A percentile compares a stretch with the other conserved stretches of the same genome.
These are phyloP conservation scores for Senna tora DNA, from an alignment of 306 rosid species.

Conservation along the genomic window DNA sequence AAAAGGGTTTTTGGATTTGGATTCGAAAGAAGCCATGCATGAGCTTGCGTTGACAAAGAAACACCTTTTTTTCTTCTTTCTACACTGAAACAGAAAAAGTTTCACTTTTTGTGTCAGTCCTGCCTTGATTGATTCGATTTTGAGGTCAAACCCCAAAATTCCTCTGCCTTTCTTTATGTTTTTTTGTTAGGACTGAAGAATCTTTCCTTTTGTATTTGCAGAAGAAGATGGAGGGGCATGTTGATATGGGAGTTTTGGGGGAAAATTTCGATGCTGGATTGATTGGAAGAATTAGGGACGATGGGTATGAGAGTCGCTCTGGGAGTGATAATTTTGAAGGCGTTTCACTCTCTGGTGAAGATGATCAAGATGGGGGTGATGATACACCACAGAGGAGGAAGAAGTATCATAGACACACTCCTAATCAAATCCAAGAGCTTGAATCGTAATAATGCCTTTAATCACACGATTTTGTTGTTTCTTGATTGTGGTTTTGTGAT, in stretches of 20 bases:
- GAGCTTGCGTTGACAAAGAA: conserved; percentile 79
- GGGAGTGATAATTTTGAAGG: conserved; percentile 90
- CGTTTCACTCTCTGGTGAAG: conserved; percentile 57
- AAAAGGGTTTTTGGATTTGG: no score
- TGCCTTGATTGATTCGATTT: conserved; percentile 50
- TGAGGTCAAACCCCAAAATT: no score
- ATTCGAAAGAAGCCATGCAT: conserved; percentile 53
- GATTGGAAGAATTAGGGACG: conserved; percentile 73
- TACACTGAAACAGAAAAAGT: conserved; percentile 37
- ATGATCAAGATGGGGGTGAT: conserved; percentile 75
- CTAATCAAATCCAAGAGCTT: conserved; percentile 90
- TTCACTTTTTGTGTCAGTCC: conserved; percentile 47
- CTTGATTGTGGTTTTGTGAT: not conserved
- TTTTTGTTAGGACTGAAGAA: no score
- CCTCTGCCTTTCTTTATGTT: no score
- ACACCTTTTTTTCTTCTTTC: conserved; percentile 49
- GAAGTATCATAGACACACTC: conserved; percentile 94
- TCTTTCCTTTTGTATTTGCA: no score
- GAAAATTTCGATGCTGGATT: conserved; percentile 67
- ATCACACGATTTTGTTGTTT: not conserved
- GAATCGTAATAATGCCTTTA: conserved; percentile 59
- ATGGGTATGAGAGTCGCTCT: conserved; percentile 88
- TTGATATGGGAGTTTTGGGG: conserved; percentile 65
- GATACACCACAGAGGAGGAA: conserved; percentile 69
- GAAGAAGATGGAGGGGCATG: conserved; percentile 81